Conservation (phyloP, 2,329 filamentous ascomycete species). For the Fusarium graminum region DNA sequence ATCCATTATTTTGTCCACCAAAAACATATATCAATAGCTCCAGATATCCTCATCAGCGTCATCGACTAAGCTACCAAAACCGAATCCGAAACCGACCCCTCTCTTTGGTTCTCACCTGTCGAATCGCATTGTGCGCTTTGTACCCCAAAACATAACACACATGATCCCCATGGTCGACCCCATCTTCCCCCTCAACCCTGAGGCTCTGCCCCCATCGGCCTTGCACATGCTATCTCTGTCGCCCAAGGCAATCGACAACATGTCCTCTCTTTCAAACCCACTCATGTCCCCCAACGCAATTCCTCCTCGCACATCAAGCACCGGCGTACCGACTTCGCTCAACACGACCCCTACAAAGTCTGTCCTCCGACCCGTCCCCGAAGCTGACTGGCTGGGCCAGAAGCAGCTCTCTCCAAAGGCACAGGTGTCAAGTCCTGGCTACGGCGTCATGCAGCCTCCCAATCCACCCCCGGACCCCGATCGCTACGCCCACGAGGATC, state of each 20-base stretch:
- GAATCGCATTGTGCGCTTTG: slow-evolving; percentile 19
- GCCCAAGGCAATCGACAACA: slow-evolving; percentile 44
- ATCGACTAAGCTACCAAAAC: slow-evolving; percentile 8
- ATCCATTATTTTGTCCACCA: slow-evolving; percentile 1
- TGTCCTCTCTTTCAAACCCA: slow-evolving; percentile 48
- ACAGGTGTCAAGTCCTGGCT: slow-evolving; percentile 25
- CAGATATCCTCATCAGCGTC: slow-evolving; percentile 24
- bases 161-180: slow-evolving; percentile 46
- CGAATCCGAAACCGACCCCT: slow-evolving; percentile 6
- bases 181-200: slow-evolving; percentile 31
- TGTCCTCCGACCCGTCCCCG: slow-evolving; percentile 66
- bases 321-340: slow-evolving; percentile 47
- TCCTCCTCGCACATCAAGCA: slow-evolving; percentile 77
- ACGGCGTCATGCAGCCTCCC: slow-evolving; percentile 52
- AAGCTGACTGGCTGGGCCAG: slow-evolving; percentile 71
- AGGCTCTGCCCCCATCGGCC: slow-evolving; percentile 37
- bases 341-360: slow-evolving; percentile 52
- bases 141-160: slow-evolving; percentile 33
- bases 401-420: slow-evolving; percentile 45
- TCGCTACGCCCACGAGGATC: slow-evolving; percentile 68
- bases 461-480: slow-evolving; percentile 62
- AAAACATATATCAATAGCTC: not conserved
- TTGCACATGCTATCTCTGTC: slow-evolving; percentile 46
- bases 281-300: slow-evolving; percentile 70
- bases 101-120: slow-evolving; percentile 1